Evolutionary conservation across 2,329 filamentous ascomycete species (phyloP), one percentile per base, ranked within the genome.

Genomic region (Neofusicoccum laricinum): DNA sequence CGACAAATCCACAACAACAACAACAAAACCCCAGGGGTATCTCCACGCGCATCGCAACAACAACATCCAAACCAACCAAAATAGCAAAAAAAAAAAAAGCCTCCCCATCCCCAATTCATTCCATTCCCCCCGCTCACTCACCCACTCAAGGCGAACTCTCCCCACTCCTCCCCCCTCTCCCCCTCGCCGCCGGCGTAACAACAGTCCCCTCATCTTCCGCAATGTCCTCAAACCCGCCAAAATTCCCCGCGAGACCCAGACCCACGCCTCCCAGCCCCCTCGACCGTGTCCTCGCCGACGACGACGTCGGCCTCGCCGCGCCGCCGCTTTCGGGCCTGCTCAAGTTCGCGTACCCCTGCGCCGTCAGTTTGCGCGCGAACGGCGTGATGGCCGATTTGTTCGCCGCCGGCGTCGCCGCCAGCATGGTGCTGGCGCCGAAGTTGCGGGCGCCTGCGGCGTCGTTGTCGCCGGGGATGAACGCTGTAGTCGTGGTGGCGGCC

Each of bases 331-430:
- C 40, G 3, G 45, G 14, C 10, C 63, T 64, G 6, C 38, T 19
- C 5, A 8, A 15, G 8, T 36, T 25, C 2, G 55, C 14, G 17
- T 64, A 70, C n/a, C 75, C 75, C 17, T 72, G 72, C 15, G 72
- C 73, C 6, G 75, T 67, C 46, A 78, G 66, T 61, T 77, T 78
- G 3, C 74, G 68, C 21, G 73, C 71, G 57, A 78, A 78, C 17
- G 76, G 75, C 34, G 76, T 78, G 41, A 78, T 71, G 49, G 76
- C 73, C 19, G 74, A 71, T 40, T 73, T 74, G 43, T 72, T 41
- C 6, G 67, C 67, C 14, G 69, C 64, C 1, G 53, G 53, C 17
- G 63, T 61, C 2, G 38, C 55, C 2, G 55, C 41, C 2, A 59
- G 10, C 55, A 59, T 45, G 8, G 55, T 59, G 55, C 55, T 59